Evolutionary conservation across 2,329 filamentous ascomycete species (phyloP).

Genomic region (Lecanicillium sp.): DNA sequence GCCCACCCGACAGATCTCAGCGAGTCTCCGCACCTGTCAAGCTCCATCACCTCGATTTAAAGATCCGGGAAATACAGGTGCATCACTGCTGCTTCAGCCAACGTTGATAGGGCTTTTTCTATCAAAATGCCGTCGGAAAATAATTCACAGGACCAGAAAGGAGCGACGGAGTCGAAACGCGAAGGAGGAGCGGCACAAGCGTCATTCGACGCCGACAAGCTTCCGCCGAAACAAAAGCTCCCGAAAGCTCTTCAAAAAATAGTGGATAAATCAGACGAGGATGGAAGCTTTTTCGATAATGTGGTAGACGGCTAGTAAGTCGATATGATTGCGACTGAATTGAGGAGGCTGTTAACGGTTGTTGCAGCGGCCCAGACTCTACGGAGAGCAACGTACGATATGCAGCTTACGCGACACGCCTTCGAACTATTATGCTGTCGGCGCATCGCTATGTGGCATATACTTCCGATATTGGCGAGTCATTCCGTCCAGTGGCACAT

Average conservation of each 20-base stretch:
- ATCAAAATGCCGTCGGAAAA: conserved; percentile 36
- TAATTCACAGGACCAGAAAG: conserved; percentile 24
- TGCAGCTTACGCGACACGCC: conserved; percentile 80
- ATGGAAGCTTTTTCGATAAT: conserved; percentile 71
- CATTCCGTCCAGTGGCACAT: conserved; percentile 87
- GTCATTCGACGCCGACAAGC: conserved; percentile 37
- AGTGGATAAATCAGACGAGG: conserved; percentile 47
- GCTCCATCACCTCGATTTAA: too few relatives aligned
- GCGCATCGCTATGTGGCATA: conserved; percentile 97
- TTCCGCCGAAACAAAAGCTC: conserved; percentile 42
- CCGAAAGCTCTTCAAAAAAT: conserved; percentile 49
- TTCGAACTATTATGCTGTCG: conserved; percentile 79
- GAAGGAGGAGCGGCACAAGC: conserved; percentile 13
- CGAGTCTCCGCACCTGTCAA: too few relatives aligned
- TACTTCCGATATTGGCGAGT: conserved; percentile 93
- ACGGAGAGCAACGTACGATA: conserved; percentile 85
- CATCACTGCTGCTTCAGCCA: too few relatives aligned
- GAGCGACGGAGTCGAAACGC: conserved; percentile 13
- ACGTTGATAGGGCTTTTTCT: too few relatives aligned
- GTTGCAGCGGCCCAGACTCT: conserved; percentile 50
- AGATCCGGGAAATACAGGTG: too few relatives aligned
- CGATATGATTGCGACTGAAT: conserved; percentile 6
- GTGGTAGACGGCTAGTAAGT: conserved; percentile 73
- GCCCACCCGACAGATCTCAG: too few relatives aligned
- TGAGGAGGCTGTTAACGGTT: conserved; percentile 8